Base-by-base conservation (phyloP, 345 rosid species). In the Salix suchowensis region DNA sequence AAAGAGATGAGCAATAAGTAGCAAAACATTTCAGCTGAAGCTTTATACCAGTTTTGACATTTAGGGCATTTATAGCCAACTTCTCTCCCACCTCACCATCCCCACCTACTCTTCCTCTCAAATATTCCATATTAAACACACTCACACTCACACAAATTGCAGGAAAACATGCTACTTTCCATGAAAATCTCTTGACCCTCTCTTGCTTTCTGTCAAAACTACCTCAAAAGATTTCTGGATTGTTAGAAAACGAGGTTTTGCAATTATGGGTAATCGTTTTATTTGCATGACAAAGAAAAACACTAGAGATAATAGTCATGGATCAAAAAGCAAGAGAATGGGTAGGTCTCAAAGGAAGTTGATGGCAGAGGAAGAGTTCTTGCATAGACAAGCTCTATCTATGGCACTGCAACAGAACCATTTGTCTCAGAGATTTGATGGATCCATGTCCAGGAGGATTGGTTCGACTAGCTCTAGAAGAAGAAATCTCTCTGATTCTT, bases 391-490 rank as follows among this genome's bases (percentile, higher is more conserved):
- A 87, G 97, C 97, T 85, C 74, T 96, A 13, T 96, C 99, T 32
- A 90, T 93, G 99, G 99, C 92, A 42, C 85, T 91, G 78, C 96
- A 93, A 28, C 98, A 95, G 82, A 91, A 90, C 74, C 93, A 88
- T 65, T 81, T 89, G 82, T 96, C 99, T 74, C 99, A 91, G 87
- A 85, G 99, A 84, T 91, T 91, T 50, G 98, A 96, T 7, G 98
- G 99, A 85, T 96, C 99, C 89, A 93, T 96, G 94, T 96, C 99
- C 19, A 86, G 98, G 75, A 87, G 98, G 75, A 87, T 88, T 71
- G 89, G 97, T 79, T 89, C 94, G 71, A 90, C 97, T 13, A 91
- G 94, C 81, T 89, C 97, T 21, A 85, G 94, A 76, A 87, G 92
- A 73, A 86, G 87, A 52, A 83, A 82, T 40, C 88, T 84, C 67